Evolutionary conservation across 345 rosid genomes (phyloP), one percentile per base, ranked within the genome.

Genomic region (Brassica carinata): DNA sequence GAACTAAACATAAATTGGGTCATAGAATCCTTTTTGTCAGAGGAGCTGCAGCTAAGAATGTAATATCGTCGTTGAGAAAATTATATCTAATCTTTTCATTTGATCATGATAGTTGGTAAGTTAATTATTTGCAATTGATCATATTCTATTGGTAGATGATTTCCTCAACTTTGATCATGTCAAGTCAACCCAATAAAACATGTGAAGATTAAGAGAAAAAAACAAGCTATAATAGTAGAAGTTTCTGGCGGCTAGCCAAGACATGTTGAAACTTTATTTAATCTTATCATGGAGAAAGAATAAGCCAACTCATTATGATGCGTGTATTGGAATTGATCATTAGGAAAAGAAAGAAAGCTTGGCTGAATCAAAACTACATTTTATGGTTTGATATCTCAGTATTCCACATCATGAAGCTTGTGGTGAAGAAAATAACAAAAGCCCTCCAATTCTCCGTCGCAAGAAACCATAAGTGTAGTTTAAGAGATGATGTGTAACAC

Each of bases 121-220:
- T 59, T 8, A 19, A 59, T 23, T 59, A 8, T 19, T 59, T 19
- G 64, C 64, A 59, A 19, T 19, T 3, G 5, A 59, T 23, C 18
- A n/a, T 51, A n/a, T 51, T 51, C 18, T n/a, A 51, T n/a, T 51
- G 58, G 64, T 59, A 59, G 64, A 59, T 59, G 30, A 59, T 59
- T 8, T 59, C 64, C 14, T 59, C 13, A 19, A 59, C 64, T 59
- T 59, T 59, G 30, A 59, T 11, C 30, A 59, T 59, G 64, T 19
- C 64, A 59, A 59, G 64, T 59, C 29, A 59, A 59, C 30, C 64
- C 64, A 59, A 59, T 19, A 19, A 19, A 59, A 59, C 63, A 58
- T 58, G 29, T 14, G 58, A 51, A 51, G 58, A 51, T 51, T 51
- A 51, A 51, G 58, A 51, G 17, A 18, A 19, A 8, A 13, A 55